Evolutionary conservation across 139 green algal genomes (phyloP), one percentile per base, ranked within the genome.

Genomic region (Tetratostichococcus sp.): DNA sequence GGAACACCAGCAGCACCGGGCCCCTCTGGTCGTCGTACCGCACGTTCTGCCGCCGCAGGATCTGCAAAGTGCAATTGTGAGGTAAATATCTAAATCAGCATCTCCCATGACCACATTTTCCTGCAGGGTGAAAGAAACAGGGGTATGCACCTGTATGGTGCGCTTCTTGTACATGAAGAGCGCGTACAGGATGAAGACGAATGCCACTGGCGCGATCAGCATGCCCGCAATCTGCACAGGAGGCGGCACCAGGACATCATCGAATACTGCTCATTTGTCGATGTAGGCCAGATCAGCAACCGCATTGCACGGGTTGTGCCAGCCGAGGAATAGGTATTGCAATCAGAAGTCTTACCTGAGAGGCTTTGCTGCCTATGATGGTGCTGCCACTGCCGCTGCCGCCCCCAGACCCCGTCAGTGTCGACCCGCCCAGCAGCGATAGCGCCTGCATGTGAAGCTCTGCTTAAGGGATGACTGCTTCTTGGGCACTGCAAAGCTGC

Each of bases 1-100:
- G 65, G 1, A 87, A 28, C n/a, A 86, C 84, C 32, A 96, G 84
- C 28, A 85, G 35, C 1, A 91, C 76, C 6, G 91, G 90, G 1
- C 90, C 91, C 26, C 77, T 72, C 76, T 93, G 87, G 79, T 95
- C 91, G 79, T 96, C 91, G 76, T 90, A 95, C 1, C 91, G 83
- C 33, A 88, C 85, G 0, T 78, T 86, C 30, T 90, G 75, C 30
- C 85, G 76, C 23, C 80, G 65, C 71, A 81, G 71, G 43, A 81
- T 81, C 77, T 81, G 75, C 75, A 65, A 1, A 5, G 31, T 4
- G 26, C 50, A 62, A 17, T 26, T 5, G 26, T n/a, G 50, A 62
- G 50, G n/a, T n/a, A n/a, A n/a, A n/a, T n/a, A n/a, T n/a, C n/a
- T n/a, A n/a, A n/a, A n/a, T n/a, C n/a, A n/a, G n/a, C n/a, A n/a